Percentiles rank a stretch among this genome's conserved stretches.
Conservation (phyloP, 2,329 filamentous ascomycete genomes). For the Hypoxylon sp. region DNA sequence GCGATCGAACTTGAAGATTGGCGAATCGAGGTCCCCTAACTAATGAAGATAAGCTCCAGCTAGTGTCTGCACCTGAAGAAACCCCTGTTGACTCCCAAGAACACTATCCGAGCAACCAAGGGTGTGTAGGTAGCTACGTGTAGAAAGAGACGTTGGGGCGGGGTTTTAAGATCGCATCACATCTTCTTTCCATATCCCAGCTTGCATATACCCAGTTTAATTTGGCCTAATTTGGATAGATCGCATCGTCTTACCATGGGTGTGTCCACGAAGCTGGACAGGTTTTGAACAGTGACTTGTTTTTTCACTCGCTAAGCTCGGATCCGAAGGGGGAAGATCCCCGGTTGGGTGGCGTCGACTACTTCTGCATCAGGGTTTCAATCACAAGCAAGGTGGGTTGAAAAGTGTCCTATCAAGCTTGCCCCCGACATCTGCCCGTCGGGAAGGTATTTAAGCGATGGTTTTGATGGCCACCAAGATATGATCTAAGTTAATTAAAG, state of each 20-base stretch:
- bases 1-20: neutral
- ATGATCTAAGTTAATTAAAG: constrained; percentile 2
- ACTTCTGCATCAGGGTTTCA: constrained; percentile 31
- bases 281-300: neutral
- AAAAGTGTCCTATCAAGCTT: constrained; percentile 24
- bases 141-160: constrained; percentile 11
- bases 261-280: constrained; percentile 4
- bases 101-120: constrained; percentile 25
- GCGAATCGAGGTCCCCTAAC: constrained; percentile 9
- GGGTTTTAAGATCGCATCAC: constrained; percentile 28
- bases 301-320: constrained; percentile 30
- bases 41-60: neutral
- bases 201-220: constrained; percentile 20
- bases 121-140: constrained; percentile 13
- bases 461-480: neutral
- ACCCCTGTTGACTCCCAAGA: constrained; percentile 5
- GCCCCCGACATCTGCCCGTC: constrained; percentile 6
- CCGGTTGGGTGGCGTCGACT: constrained; percentile 33
- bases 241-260: constrained; percentile 19
- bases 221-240: constrained; percentile 19
- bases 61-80: constrained; percentile 3
- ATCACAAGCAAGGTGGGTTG: constrained; percentile 17
- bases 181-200: constrained; percentile 5
- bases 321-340: constrained; percentile 23
- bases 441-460: constrained; percentile 7